Base-by-base conservation (phyloP, 495 filamentous ascomycete species). In the Geopyxis carbonaria region DNA sequence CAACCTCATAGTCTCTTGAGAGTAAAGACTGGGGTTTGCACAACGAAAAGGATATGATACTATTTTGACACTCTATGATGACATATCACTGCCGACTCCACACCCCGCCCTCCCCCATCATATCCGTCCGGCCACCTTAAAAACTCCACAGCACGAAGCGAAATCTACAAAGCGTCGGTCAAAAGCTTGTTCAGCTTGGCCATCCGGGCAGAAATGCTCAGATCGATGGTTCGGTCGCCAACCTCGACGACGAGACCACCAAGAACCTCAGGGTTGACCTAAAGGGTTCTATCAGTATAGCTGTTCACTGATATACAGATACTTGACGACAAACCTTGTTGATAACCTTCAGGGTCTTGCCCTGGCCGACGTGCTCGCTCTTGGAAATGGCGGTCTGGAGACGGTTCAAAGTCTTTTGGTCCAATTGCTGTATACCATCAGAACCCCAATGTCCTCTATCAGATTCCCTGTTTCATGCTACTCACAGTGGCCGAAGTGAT, bases 121-220 rank as follows among this genome's bases (percentile, higher is more conserved):
- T 38, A 10, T 38, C 31, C 10, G 14, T 36, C 4, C 9, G 23
- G 11, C 16, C 36, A 15, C 36, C 22, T 8, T 18, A 41, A 32
- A 41, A 19, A 32, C n/a, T 16, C 1, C 2, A 20, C 38, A 44
- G 40, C 20, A 25, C 2, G 22, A 25, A 9, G 7, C 31, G 19
- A 2, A 20, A 63, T 84, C 85, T 85, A 97, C 76, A 95, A 65
- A 59, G 79, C 71, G 66, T 97, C 91, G 45, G 71, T 83, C 54
- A 97, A 77, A 58, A 93, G 77, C 76, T 97, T 97, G 80, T 95
- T 97, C 75, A 95, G 78, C 72, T 84, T 91, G 61, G 80, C 68
- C 64, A 97, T 79, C 74, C 83, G 89, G 57, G 81, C 67, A 10
- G 89, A 89, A 51, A 97, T 83, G 66, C 78, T 86, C 44, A 94